phyloP scores from a whole-genome alignment of 2,329 filamentous ascomycete genomes.

The Graphium sp. region DNA sequence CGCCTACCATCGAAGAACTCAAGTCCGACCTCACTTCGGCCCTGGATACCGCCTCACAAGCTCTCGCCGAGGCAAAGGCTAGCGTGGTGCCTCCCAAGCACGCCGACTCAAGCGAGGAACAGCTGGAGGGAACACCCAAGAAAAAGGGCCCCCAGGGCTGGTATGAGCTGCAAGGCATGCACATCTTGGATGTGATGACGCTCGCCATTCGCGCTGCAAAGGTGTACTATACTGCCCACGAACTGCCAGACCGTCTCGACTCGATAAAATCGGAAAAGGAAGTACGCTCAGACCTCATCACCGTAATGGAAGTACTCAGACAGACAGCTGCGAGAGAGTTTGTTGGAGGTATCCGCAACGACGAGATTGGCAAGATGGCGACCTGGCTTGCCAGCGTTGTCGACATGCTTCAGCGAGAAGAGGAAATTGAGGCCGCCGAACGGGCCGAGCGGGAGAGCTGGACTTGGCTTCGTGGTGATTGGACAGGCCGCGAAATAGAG shows the following conservation, averaged over 20 bases:
- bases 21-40: slow-evolving; percentile 49
- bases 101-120: slow-evolving; percentile 12
- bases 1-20: slow-evolving; percentile 67
- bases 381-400: slow-evolving; percentile 69
- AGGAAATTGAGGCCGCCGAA: slow-evolving; percentile 61
- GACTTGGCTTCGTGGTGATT: slow-evolving; percentile 67
- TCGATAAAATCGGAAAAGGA: slow-evolving; percentile 75
- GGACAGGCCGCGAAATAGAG: slow-evolving; percentile 57
- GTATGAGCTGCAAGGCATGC: slow-evolving; percentile 80
- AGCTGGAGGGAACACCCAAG: slow-evolving; percentile 13
- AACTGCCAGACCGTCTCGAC: slow-evolving; percentile 70
- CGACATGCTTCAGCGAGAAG: slow-evolving; percentile 59
- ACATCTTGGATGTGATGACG: slow-evolving; percentile 82
- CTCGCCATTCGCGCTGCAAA: slow-evolving; percentile 91
- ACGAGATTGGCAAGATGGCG: slow-evolving; percentile 61
- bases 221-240: slow-evolving; percentile 89
- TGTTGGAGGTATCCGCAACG: slow-evolving; percentile 59
- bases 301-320: slow-evolving; percentile 80
- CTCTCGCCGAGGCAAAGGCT: slow-evolving; percentile 41
- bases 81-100: too few species aligned
- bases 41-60: slow-evolving; percentile 51
- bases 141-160: slow-evolving; percentile 47
- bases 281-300: slow-evolving; percentile 68
- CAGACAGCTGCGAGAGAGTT: slow-evolving; percentile 83
- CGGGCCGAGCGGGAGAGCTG: slow-evolving; percentile 52